Conservation (phyloP, 2,329 filamentous ascomycete genomes). For the Pyricularia pennisetigena region DNA sequence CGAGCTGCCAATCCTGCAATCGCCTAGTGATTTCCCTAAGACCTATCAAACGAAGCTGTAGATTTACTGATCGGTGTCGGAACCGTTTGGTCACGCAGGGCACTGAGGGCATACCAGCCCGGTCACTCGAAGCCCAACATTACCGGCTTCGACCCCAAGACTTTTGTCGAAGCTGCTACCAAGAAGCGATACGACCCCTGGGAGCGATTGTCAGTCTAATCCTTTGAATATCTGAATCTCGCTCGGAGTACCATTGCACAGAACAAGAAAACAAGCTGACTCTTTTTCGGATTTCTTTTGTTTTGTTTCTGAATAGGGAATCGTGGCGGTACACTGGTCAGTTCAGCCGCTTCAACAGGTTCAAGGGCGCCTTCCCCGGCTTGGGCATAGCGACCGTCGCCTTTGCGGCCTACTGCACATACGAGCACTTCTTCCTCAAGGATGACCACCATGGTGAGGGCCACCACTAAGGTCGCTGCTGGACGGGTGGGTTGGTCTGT, state of each 20-base stretch:
- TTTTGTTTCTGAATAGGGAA: slow-evolving; percentile 51
- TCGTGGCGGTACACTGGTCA: slow-evolving; percentile 87
- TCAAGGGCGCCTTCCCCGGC: slow-evolving; percentile 78
- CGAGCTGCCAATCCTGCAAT: neutral
- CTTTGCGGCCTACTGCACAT: slow-evolving; percentile 81
- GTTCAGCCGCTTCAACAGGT: slow-evolving; percentile 83
- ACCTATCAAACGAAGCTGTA: neutral
- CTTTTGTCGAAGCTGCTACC: slow-evolving; percentile 64
- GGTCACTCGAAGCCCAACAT: slow-evolving; percentile 55
- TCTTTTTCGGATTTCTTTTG: neutral
- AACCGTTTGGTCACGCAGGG: slow-evolving; percentile 18
- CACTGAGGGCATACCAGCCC: slow-evolving; percentile 38
- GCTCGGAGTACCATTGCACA: neutral
- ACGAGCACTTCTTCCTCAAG: slow-evolving; percentile 79
- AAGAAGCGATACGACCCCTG: slow-evolving; percentile 55
- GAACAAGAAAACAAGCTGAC: neutral
- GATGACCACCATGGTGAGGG: slow-evolving; percentile 53
- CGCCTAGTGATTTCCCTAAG: neutral
- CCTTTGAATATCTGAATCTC: neutral
- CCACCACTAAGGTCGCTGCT: slow-evolving; percentile 39
- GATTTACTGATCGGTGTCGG: neutral
- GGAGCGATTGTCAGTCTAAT: slow-evolving; percentile 47
- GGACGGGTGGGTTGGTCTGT: slow-evolving; percentile 5
- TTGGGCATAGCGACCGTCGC: slow-evolving; percentile 87
- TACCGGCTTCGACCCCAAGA: slow-evolving; percentile 84